phyloP scores from a whole-genome alignment of 306 rosid species.

The Dryas alaskensis region DNA sequence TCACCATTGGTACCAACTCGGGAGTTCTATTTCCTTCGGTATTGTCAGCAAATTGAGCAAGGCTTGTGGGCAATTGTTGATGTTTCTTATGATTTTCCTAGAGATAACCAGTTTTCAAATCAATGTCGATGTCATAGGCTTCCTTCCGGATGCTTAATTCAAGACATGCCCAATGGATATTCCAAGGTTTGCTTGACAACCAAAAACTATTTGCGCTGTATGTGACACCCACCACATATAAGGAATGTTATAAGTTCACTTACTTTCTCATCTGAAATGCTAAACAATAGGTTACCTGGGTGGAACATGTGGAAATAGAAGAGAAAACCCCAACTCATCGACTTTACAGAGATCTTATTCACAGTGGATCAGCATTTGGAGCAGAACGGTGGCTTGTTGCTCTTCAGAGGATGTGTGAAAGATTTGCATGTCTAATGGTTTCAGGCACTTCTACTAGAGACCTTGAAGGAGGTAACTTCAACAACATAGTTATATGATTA shows the following conservation, averaged over 20 bases:
- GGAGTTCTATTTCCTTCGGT: conserved; percentile 76
- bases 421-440: conserved; percentile 78
- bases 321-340: conserved; percentile 69
- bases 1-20: conserved; percentile 81
- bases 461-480: conserved; percentile 71
- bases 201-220: not conserved
- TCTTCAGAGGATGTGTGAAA: conserved; percentile 81
- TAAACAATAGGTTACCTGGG: conserved; percentile 70
- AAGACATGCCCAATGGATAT: conserved; percentile 95
- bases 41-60: conserved; percentile 82
- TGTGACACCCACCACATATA: not conserved
- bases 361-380: conserved; percentile 76
- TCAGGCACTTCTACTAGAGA: conserved; percentile 64
- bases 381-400: conserved; percentile 80
- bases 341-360: conserved; percentile 63
- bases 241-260: conserved; percentile 2
- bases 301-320: conserved; percentile 89
- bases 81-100: conserved; percentile 72
- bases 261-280: conserved; percentile 9
- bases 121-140: conserved; percentile 61
- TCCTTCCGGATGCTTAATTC: conserved; percentile 90
- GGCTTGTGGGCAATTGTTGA: conserved; percentile 82
- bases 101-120: conserved; percentile 60
- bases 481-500: not conserved
- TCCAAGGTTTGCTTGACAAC: conserved; percentile 51